Conservation (phyloP, 2,329 filamentous ascomycete genomes). For the Ilyonectria robusta region DNA sequence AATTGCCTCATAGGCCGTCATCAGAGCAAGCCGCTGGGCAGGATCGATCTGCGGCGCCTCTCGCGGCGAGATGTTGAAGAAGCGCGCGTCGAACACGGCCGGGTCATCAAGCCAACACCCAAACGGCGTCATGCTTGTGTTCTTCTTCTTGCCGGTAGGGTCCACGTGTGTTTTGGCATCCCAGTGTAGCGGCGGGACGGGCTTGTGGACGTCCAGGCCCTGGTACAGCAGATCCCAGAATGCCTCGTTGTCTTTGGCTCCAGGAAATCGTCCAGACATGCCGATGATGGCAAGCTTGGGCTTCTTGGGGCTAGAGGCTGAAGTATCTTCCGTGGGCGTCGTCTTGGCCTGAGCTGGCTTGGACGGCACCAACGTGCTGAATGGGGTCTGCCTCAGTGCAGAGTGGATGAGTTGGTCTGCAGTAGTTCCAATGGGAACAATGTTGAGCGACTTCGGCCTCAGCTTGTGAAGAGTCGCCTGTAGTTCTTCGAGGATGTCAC, state of each 20-base stretch:
- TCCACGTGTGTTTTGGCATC: constrained; percentile 54
- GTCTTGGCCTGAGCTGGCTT: fast-evolving
- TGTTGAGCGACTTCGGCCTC: constrained; percentile 16
- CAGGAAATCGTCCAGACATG: constrained; percentile 75
- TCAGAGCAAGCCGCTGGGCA: constrained; percentile 74
- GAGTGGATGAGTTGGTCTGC: constrained; percentile 41
- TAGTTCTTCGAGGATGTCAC: constrained; percentile 23
- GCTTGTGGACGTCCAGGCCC: constrained; percentile 74
- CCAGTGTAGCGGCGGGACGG: constrained; percentile 56
- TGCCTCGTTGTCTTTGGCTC: constrained; percentile 70
- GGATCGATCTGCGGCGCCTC: constrained; percentile 67
- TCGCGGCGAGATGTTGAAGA: constrained; percentile 78
- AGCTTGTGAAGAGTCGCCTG: constrained; percentile 11
- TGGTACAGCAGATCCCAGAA: constrained; percentile 77
- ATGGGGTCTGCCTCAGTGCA: constrained; percentile 36
- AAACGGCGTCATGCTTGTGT: constrained; percentile 63
- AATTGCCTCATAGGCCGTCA: constrained; percentile 78
- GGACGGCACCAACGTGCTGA: constrained; percentile 29
- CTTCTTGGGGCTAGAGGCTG: constrained; percentile 5
- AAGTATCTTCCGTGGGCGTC: fast-evolving
- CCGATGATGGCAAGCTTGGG: constrained; percentile 70
- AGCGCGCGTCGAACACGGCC: constrained; percentile 76
- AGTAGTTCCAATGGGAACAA: constrained; percentile 28
- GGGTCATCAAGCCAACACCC: constrained; percentile 72
- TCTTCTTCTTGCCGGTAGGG: constrained; percentile 72